Evolutionary conservation across 2,329 filamentous ascomycete genomes (phyloP), one percentile per base, ranked within the genome.

Genomic region (Scolecobasidium constrictum): DNA sequence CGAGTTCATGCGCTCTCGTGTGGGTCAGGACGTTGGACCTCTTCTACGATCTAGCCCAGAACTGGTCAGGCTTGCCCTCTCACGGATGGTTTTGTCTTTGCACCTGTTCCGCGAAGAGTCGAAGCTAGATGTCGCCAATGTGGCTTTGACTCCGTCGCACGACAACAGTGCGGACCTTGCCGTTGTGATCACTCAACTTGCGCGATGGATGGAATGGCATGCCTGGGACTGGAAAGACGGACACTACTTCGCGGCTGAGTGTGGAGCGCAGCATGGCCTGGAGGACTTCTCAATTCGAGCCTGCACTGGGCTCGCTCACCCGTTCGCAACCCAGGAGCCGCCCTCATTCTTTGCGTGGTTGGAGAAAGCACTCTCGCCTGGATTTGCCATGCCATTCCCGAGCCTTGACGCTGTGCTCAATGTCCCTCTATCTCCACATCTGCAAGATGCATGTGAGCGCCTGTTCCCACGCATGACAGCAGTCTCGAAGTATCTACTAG

Each of bases 71-170:
- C 18, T 37, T 21, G 38, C 37, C 12, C 15, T 40, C 4, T 40
- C 43, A 9, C n/a, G 28, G 15, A 73, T 90, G 28, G 67, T 93
- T 49, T 67, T 80, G 31, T 82, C 77, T 1, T 67, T 98, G 11
- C 92, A 98, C 62, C 68, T 96, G 3, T 67, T 94, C n/a, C 73
- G 83, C 0, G 90, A 98, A 58, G 92, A 98, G 57, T 73, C 83
- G 48, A 96, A 94, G 56, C 72, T 98, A 2, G 19, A 38, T 63
- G 68, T 43, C 67, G 26, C 26, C 26, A 26, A 17, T 63, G 68
- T 43, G 67, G 68, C 35, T 62, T 64, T n/a, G 68, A 73, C 48
- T 57, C 62, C n/a, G 61, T 67, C 9, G 60, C 56, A 38, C 60
- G 15, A 16, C 13, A 15, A 3, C 15, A 17, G 59, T 16, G 62